These are phyloP conservation scores for Colletotrichum incanum DNA, from an alignment of 2,329 filamentous ascomycete genomes.

Conservation along the genomic window DNA sequence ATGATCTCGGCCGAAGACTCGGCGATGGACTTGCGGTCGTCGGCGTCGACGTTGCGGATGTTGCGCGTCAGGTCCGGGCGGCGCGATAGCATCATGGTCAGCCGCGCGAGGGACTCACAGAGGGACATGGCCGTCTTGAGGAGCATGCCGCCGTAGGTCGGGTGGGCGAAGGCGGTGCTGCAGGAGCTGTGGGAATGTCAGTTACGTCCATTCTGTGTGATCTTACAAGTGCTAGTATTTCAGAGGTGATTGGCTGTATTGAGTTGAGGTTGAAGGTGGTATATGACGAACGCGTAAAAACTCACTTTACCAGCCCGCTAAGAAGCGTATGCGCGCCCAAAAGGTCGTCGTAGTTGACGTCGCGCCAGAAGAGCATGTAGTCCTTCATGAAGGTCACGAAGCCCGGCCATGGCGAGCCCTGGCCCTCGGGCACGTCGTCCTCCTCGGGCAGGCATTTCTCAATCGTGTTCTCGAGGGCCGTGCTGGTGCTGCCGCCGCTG, in stretches of 20 bases:
- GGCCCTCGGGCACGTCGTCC: constrained; percentile 74
- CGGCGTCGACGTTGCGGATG: constrained; percentile 74
- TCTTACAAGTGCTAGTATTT: not conserved
- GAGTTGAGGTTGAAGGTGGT: constrained; percentile 11
- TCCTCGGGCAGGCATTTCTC: constrained; percentile 76
- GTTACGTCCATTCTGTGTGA: not conserved
- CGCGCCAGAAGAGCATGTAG: constrained; percentile 86
- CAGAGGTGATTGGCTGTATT: not conserved
- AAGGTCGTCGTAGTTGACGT: constrained; percentile 83
- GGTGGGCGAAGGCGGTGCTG: constrained; percentile 85
- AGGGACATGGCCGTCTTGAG: constrained; percentile 88
- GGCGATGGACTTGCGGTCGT: constrained; percentile 83
- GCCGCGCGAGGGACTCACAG: constrained; percentile 83
- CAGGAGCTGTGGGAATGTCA: constrained; percentile 74
- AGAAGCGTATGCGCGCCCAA: constrained; percentile 83
- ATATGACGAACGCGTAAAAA: constrained; percentile 35
- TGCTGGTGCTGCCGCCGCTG: constrained; percentile 48
- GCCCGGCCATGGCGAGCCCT: constrained; percentile 79
- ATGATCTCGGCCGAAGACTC: constrained; percentile 92
- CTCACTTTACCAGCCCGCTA: constrained; percentile 82
- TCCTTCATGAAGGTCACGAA: constrained; percentile 86
- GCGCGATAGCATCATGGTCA: constrained; percentile 88
- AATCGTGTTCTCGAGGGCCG: constrained; percentile 75
- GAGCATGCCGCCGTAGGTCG: constrained; percentile 84
- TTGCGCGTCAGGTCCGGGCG: constrained; percentile 82